Base-by-base conservation (phyloP, 2,329 filamentous ascomycete species). In the Fusarium sp. region DNA sequence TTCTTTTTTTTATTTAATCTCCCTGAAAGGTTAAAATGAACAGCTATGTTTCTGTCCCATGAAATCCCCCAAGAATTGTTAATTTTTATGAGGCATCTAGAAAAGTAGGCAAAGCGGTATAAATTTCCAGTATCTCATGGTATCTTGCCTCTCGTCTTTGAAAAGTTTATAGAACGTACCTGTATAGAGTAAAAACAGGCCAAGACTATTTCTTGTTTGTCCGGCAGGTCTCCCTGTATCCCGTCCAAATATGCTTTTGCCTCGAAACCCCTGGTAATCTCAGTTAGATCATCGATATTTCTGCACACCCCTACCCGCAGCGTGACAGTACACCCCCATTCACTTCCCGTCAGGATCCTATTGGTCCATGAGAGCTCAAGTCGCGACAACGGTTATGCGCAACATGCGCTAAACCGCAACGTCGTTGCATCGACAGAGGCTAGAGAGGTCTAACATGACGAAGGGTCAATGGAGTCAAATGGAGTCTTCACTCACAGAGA, bases 391-490 rank as follows among this genome's bases (percentile, higher is more conserved):
- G 77, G 79, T 78, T 79, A 83, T 82, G 80, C 80, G 77, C 79
- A 80, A 79, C 80, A 83, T 82, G 80, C 79, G 77, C 79, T 80
- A 77, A 78, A 78, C 79, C 80, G 79, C 77, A 73, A 75, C 77
- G 74, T 78, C 80, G 79, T 77, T 73, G 75, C 77, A 74, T 78
- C 73, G 71, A 77, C 73, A 72, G 76, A 76, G 73, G 75, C 74
- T 76, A 77, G 76, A 78, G 75, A 19, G 19, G 19, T 19, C 19
- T 19, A 19, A 19, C 19, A 76, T 80, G 73, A 74, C 73, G 70
- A 74, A 77, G 73, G 74, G 72, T 78, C 78, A 79, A 80, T 81
- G 69, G 75, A 67, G 69, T 64, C 58, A 19, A 19, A 19, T 19
- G 19, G 19, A 19, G 19, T 19, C 19, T 19, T 19, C 19, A 19